Conservation (phyloP, 176 grass and related monocot species). For the Puya raimondii region DNA sequence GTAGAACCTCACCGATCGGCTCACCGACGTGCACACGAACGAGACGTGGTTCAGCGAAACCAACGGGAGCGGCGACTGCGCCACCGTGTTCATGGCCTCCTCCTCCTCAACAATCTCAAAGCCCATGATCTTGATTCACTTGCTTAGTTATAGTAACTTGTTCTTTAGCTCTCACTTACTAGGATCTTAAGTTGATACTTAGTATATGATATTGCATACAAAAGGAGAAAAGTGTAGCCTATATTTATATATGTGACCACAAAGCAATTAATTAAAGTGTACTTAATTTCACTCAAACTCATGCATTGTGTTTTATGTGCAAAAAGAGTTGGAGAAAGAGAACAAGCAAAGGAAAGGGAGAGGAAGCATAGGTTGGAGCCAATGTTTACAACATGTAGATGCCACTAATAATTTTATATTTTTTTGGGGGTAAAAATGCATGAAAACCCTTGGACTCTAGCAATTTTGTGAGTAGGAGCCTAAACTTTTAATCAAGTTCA, state of each 20-base stretch:
- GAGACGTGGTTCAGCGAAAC: conserved; percentile 8
- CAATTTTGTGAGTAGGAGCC: too few relatives aligned
- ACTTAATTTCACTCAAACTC: too few relatives aligned
- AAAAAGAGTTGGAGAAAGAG: background rate
- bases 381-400: conserved; percentile 1
- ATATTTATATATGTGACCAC: background rate
- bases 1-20: conserved; percentile 4
- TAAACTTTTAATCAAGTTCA: too few relatives aligned
- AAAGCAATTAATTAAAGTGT: background rate
- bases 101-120: conserved; percentile 4
- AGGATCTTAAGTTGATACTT: background rate
- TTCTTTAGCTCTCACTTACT: background rate
- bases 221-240: background rate
- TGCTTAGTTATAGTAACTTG: background rate
- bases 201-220: background rate
- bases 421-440: too few relatives aligned
- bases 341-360: background rate
- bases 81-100: background rate
- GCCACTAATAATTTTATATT: background rate
- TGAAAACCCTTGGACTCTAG: too few relatives aligned
- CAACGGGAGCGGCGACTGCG: background rate
- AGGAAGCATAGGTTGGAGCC: background rate
- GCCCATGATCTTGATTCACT: background rate
- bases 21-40: conserved; percentile 1
- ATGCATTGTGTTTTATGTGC: too few relatives aligned